These are phyloP conservation scores for Neurospora discreta DNA, from an alignment of 495 filamentous ascomycete species.

Conservation along the genomic window DNA sequence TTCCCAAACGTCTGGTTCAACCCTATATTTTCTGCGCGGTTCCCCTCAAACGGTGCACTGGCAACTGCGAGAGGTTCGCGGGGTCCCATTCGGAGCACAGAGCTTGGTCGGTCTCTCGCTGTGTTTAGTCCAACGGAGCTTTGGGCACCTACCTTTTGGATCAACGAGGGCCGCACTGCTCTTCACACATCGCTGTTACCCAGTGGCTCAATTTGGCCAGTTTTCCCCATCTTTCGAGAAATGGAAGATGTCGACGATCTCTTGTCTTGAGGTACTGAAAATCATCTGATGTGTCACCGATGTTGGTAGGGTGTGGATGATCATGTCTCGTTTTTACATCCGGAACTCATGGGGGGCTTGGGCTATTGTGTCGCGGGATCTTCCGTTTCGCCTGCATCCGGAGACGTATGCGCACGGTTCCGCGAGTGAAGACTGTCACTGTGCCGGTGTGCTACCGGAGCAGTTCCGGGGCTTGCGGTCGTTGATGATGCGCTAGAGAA, in stretches of 20 bases:
- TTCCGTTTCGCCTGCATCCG: not conserved
- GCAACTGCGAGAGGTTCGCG: too few species aligned
- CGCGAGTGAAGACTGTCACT: not conserved
- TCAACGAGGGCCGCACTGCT: not conserved
- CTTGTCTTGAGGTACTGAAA: not conserved
- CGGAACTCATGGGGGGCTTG: not conserved
- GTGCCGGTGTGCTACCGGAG: not conserved
- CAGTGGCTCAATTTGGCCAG: too few species aligned
- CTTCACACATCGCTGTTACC: not conserved
- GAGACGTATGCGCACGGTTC: not conserved
- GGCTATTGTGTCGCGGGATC: not conserved
- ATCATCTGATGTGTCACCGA: not conserved
- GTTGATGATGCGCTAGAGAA: not conserved
- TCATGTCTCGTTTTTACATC: not conserved
- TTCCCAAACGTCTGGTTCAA: not conserved
- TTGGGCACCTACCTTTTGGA: not conserved
- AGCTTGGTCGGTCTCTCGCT: not conserved
- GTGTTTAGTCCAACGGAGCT: not conserved
- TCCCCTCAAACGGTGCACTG: not conserved
- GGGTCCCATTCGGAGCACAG: not conserved
- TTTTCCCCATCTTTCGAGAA: not conserved
- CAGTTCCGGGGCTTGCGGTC: not conserved
- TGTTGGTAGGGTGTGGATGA: not conserved
- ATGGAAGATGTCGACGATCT: not conserved
- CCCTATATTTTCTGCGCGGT: not conserved